Base-by-base conservation (phyloP, 2,329 filamentous ascomycete genomes). In the Niveomyces coronatus region DNA sequence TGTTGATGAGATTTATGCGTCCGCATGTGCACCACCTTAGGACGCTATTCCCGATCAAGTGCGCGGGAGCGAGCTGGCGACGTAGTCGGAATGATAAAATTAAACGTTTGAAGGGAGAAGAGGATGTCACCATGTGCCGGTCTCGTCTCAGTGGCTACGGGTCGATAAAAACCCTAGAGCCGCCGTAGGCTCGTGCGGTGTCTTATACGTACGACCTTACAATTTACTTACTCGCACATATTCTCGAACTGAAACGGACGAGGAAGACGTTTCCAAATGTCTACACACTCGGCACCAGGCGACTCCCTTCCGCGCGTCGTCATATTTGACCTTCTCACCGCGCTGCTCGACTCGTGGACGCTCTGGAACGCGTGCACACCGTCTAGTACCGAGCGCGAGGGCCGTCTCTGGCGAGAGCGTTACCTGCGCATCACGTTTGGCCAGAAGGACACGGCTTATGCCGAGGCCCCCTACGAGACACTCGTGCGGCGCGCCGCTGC, bases 261-360 rank as follows among this genome's bases (percentile, higher is more conserved):
- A 17, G 2, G 3, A 32, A 31, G 32, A 14, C 28, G 13, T 18
- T 29, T 28, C 22, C 9, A n/a, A 20, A 26, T 27, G 16, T 16
- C 17, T 15, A 17, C 11, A 14, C 11, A 11, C 7, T 19, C 30
- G 15, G 15, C 30, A 15, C 33, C 2, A 18, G n/a, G n/a, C n/a
- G n/a, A 26, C 5, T 57, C 54, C 55, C 47, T 41, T 4, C 56
- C 56, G 2, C 53, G 53, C 46, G 61, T 51, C 32, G 49, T 64
- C 2, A 43, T 63, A 20, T 63, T 64, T 22, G 60, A 64, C 40
- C 58, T 64, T 19, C 54, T 64, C 17, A 64, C 61, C 1, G 60
- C 49, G 11, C 55, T 64, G 0, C 44, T 61, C 6, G 53, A 64
- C 47, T 62, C 58, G 3, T 63, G 60, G 61, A 53, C 46, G 11